Conservation (phyloP, 352 stramenopile genomes). For the Nothophytophthora sp. region DNA sequence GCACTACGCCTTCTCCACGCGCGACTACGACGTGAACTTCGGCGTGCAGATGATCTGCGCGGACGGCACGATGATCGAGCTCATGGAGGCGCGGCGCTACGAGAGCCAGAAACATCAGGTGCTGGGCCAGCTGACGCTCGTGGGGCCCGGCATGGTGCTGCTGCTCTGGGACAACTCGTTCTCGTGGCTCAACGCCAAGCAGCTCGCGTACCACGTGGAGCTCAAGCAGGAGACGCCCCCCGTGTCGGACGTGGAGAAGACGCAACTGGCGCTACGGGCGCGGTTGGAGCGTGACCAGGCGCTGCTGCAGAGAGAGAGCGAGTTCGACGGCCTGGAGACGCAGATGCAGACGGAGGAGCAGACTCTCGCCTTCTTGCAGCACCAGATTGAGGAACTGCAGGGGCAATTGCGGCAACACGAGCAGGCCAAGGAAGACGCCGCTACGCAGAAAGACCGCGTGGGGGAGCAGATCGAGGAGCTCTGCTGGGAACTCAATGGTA, state of each 20-base stretch:
- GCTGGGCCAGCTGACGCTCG: slow-evolving; percentile 40
- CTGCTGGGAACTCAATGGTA: slow-evolving; percentile 71
- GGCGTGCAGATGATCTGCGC: slow-evolving; percentile 67
- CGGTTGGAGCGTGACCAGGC: slow-evolving; percentile 46
- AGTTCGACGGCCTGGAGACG: slow-evolving; percentile 42
- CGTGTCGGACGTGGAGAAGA: slow-evolving; percentile 39
- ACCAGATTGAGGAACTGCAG: slow-evolving; percentile 66
- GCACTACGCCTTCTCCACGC: slow-evolving; percentile 64
- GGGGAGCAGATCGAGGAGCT: slow-evolving; percentile 60
- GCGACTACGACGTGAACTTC: slow-evolving; percentile 77
- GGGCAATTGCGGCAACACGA: slow-evolving; percentile 37
- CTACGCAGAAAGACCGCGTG: slow-evolving; percentile 39
- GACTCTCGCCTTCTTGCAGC: slow-evolving; percentile 46
- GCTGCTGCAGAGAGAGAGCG: slow-evolving; percentile 33
- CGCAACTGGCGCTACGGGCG: slow-evolving; percentile 44
- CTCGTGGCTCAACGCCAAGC: slow-evolving; percentile 81
- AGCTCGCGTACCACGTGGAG: slow-evolving; percentile 73
- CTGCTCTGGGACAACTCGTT: slow-evolving; percentile 84
- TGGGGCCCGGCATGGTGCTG: slow-evolving; percentile 59
- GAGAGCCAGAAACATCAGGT: slow-evolving; percentile 64
- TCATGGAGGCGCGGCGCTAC: slow-evolving; percentile 58
- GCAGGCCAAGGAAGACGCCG: slow-evolving; percentile 29
- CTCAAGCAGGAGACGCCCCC: slow-evolving; percentile 59
- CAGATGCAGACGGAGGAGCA: slow-evolving; percentile 45
- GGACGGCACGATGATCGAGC: slow-evolving; percentile 52